These are phyloP conservation scores for Aspergillus puulaauensis DNA, from an alignment of 2,329 filamentous ascomycete species.

Conservation along the genomic window DNA sequence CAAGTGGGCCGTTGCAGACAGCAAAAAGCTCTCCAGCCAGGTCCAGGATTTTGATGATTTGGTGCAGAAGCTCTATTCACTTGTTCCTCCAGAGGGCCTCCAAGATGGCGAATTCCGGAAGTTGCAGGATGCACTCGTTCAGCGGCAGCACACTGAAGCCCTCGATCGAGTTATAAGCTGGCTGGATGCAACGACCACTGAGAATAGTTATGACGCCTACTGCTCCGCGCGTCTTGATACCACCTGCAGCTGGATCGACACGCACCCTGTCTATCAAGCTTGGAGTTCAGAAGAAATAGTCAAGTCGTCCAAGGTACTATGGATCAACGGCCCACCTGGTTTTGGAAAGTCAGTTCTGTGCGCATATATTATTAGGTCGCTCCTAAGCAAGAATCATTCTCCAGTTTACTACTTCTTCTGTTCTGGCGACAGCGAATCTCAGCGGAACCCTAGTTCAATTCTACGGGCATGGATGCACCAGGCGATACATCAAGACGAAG, in stretches of 20 bases:
- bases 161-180: not conserved
- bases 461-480: not conserved
- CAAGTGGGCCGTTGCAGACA: not conserved
- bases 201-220: not conserved
- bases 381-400: not conserved
- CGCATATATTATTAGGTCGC: not conserved
- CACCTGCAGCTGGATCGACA: not conserved
- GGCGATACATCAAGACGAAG: not conserved
- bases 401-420: not conserved
- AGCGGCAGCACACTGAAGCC: not conserved
- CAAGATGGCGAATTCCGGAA: not conserved
- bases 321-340: not conserved
- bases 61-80: not conserved
- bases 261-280: not conserved
- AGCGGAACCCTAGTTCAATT: not conserved
- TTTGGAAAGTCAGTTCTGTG: slow-evolving; percentile 4
- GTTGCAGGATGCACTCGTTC: not conserved
- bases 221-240: not conserved
- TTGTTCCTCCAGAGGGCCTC: not conserved
- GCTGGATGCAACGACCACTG: not conserved
- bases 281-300: not conserved
- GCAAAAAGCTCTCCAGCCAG: not conserved
- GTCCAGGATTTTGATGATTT: not conserved
- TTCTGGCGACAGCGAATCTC: not conserved
- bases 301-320: not conserved